Conservation (phyloP, 2,329 filamentous ascomycete genomes). For the Fusarium succisae region DNA sequence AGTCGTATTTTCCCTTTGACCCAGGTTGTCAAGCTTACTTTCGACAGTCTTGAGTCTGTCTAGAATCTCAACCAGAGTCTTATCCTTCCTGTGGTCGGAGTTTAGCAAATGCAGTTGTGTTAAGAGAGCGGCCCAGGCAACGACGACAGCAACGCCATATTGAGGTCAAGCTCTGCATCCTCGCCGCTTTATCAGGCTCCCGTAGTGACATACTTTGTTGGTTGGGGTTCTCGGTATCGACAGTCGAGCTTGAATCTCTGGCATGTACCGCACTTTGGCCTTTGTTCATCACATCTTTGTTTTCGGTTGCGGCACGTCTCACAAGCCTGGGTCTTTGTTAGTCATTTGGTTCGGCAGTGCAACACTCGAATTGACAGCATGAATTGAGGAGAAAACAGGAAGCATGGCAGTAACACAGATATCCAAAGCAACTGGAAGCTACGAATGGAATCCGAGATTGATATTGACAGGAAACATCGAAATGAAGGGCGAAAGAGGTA, state of each 20-base stretch:
- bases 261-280: constrained; percentile 70
- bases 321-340: constrained; percentile 56
- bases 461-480: neutral
- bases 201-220: constrained; percentile 65
- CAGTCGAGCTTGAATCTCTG: constrained; percentile 66
- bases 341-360: neutral
- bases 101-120: constrained; percentile 19
- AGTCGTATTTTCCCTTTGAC: constrained; percentile 35
- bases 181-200: constrained; percentile 11
- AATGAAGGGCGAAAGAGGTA: neutral
- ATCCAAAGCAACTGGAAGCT: neutral
- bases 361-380: neutral
- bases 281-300: constrained; percentile 70
- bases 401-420: neutral
- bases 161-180: constrained; percentile 6
- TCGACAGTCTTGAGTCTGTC: constrained; percentile 65
- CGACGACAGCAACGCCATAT: constrained; percentile 3
- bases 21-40: constrained; percentile 61
- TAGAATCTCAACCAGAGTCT: constrained; percentile 68
- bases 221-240: constrained; percentile 67
- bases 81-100: constrained; percentile 62
- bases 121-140: constrained; percentile 6
- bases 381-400: too few relatives aligned
- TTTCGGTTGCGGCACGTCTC: constrained; percentile 69
- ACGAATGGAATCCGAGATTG: neutral